phyloP scores from a whole-genome alignment of 164 flowering plant genomes.

The Cinnamomum chago region DNA sequence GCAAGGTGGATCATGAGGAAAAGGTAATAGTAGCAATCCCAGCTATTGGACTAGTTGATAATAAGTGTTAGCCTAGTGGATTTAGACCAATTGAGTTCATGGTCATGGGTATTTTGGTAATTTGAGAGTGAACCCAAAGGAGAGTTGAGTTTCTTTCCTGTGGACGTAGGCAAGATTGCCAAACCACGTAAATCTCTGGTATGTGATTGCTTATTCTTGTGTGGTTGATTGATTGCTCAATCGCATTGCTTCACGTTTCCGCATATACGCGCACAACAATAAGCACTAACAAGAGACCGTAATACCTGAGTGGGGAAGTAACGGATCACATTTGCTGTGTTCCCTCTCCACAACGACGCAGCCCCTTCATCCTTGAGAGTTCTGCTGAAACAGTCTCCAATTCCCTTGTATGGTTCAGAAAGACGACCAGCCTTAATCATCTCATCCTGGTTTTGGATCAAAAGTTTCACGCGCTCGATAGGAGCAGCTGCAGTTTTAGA shows the following conservation, averaged over 20 bases:
- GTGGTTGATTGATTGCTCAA: no score
- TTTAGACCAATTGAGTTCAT: no score
- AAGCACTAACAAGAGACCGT: background rate
- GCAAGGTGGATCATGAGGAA: background rate
- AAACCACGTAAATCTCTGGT: no score
- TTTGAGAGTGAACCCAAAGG: no score
- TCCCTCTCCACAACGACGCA: constrained; percentile 73
- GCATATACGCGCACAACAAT: no score
- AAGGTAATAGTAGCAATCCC: no score
- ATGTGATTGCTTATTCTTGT: no score
- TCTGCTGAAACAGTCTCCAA: constrained; percentile 72
- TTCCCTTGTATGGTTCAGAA: constrained; percentile 81
- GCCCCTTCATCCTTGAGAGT: constrained; percentile 70
- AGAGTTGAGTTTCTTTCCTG: no score
- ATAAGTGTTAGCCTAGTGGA: no score
- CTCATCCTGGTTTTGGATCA: constrained; percentile 89
- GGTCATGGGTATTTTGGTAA: no score
- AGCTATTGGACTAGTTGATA: background rate
- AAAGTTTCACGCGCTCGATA: constrained; percentile 82
- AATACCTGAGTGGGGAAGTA: constrained; percentile 90
- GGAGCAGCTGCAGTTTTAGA: constrained; percentile 91
- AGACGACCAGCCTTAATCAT: constrained; percentile 77
- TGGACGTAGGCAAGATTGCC: no score
- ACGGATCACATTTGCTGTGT: constrained; percentile 85
- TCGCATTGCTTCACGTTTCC: no score